Evolutionary conservation across 2,329 filamentous ascomycete species (phyloP), one percentile per base, ranked within the genome.

Genomic region (Harringtonia lauricola): DNA sequence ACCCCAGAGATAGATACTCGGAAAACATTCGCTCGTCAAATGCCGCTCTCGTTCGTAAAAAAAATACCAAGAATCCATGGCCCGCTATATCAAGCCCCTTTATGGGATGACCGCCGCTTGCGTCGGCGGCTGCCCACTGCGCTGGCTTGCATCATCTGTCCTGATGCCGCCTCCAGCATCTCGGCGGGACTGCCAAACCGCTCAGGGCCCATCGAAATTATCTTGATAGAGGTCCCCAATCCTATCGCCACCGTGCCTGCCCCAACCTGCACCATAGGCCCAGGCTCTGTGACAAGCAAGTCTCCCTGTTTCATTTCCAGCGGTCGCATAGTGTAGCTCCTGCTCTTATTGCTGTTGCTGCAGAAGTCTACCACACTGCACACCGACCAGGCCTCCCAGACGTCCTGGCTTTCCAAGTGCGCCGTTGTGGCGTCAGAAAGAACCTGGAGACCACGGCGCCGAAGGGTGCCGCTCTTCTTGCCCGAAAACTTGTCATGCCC

Each of bases 211-310:
- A 82, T 65, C 2, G 74, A 76, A 44, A 88, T 71, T 41, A 88
- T 64, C 60, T 87, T 88, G 54, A 88, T 69, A 2, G 76, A 68
- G 51, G 87, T 84, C 13, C 83, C 85, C 47, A 88, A 77, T 0
- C 74, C 81, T 26, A 89, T 72, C 0, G 77, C 84, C 3, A 86
- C 69, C 41, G 79, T 82, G 37, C 71, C 68, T 39, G 73, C 70
- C 13, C 83, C 83, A 1, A 86, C 63, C 42, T 66, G 66, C 2
- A 69, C 67, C 45, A 83, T 74, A 1, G 83, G 83, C 0, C 84
- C 85, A 2, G 83, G 64, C 37, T 70, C 70, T 3, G 74, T 74
- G 19, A 86, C 76, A 38, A 86, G 46, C 41, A 49, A 46, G 36
- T 45, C 46, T 17, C 28, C 63, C 55, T 61, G 57, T 10, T 65